These are phyloP conservation scores for Tylopilus vinaceipallidus DNA, from an alignment of 768 basidiomycete species.

Conservation along the genomic window DNA sequence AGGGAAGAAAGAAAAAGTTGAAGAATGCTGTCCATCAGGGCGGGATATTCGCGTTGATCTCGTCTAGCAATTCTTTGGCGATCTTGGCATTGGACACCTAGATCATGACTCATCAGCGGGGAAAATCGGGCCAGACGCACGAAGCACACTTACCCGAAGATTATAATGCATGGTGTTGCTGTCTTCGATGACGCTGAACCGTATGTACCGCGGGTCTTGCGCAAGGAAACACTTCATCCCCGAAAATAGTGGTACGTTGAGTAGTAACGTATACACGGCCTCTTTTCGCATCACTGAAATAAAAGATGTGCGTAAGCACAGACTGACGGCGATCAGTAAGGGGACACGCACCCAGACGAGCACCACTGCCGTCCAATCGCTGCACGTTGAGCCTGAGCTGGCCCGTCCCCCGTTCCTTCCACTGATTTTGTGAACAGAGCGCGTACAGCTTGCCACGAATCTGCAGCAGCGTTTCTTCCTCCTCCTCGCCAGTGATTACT, in stretches of 20 bases:
- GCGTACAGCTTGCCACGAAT: constrained; percentile 74
- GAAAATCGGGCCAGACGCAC: not conserved
- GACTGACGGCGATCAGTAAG: not conserved
- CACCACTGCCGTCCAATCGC: constrained; percentile 61
- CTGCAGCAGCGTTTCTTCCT: constrained; percentile 73
- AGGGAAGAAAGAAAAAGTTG: constrained; percentile 1
- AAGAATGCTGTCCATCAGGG: constrained; percentile 20
- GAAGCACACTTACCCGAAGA: constrained; percentile 52
- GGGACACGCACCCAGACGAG: constrained; percentile 54
- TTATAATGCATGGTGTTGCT: constrained; percentile 68
- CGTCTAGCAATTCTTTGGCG: constrained; percentile 64
- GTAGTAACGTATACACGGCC: constrained; percentile 69
- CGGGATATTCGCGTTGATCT: constrained; percentile 45
- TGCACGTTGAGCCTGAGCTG: constrained; percentile 66
- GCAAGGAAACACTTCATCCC: constrained; percentile 74
- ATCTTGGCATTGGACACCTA: constrained; percentile 71
- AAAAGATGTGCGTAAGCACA: constrained; percentile 8
- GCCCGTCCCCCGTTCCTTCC: constrained; percentile 80
- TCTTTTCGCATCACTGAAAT: constrained; percentile 80
- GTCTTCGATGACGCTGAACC: constrained; percentile 70
- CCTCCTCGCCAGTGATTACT: constrained; percentile 82
- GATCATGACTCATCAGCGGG: not conserved
- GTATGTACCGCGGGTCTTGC: constrained; percentile 76
- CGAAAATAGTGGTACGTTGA: constrained; percentile 74
- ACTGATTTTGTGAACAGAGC: constrained; percentile 54